A percentile compares a stretch with the other conserved stretches of the same genome.
phyloP scores from a whole-genome alignment of 2,329 filamentous ascomycete species.

The Cladosporium halotolerans region DNA sequence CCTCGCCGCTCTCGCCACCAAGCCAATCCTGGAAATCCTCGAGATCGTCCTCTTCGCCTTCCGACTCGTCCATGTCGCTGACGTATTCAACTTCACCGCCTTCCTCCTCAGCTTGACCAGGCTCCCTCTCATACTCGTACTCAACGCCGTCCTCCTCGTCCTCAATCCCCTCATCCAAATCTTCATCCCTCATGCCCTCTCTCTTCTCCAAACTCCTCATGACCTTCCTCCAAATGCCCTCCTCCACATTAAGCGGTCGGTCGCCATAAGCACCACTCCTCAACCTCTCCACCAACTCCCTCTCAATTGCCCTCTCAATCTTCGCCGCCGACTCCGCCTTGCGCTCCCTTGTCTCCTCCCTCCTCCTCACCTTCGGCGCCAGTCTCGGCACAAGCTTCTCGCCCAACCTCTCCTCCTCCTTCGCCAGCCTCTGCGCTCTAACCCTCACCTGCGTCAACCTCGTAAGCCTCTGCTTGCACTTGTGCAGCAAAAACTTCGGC shows the following conservation, averaged over 20 bases:
- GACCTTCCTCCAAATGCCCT: constrained; percentile 95
- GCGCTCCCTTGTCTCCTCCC: constrained; percentile 44
- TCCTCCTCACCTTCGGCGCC: constrained; percentile 72
- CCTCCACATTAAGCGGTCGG: constrained; percentile 88
- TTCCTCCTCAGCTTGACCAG: constrained; percentile 45
- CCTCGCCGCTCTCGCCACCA: constrained; percentile 57
- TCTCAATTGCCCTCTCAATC: constrained; percentile 91
- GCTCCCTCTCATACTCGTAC: constrained; percentile 56
- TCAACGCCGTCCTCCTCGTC: constrained; percentile 61
- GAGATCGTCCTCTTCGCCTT: constrained; percentile 68
- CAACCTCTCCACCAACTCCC: constrained; percentile 85
- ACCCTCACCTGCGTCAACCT: constrained; percentile 88
- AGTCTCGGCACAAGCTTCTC: constrained; percentile 83
- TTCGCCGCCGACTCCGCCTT: constrained; percentile 62
- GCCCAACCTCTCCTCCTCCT: constrained; percentile 82
- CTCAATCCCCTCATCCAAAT: constrained; percentile 80
- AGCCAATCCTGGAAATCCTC: constrained; percentile 96
- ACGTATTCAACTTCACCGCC: constrained; percentile 84
- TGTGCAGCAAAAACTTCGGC: constrained; percentile 87
- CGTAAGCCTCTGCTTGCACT: constrained; percentile 93
- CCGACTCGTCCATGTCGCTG: constrained; percentile 69
- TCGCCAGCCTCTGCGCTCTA: constrained; percentile 66
- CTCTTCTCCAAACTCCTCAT: constrained; percentile 81
- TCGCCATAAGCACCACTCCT: constrained; percentile 92
- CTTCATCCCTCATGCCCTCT: constrained; percentile 74